Evolutionary conservation across 176 grass and related monocot genomes (phyloP).

Genomic region (Eragrostis nindensis): DNA sequence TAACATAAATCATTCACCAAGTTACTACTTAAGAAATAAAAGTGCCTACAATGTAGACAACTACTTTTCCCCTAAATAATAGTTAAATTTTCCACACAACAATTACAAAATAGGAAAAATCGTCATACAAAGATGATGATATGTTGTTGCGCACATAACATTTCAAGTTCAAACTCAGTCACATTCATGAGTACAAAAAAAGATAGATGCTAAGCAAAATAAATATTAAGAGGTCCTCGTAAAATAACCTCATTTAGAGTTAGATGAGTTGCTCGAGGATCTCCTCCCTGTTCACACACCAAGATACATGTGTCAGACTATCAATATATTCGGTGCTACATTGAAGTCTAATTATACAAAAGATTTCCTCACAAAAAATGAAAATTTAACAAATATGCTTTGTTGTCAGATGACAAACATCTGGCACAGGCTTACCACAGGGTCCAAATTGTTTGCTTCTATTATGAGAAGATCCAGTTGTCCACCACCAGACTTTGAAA

Average conservation of each 20-base stretch:
- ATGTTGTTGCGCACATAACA: too few relatives aligned
- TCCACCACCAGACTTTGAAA: slow-evolving; percentile 44
- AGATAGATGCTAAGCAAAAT: too few relatives aligned
- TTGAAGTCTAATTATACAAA: background rate
- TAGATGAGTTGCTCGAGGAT: slow-evolving; percentile 39
- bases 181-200: too few relatives aligned
- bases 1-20: background rate
- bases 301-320: background rate
- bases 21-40: too few relatives aligned
- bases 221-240: background rate
- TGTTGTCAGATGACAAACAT: background rate
- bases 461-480: slow-evolving; percentile 42
- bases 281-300: slow-evolving; percentile 32
- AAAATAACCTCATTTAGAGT: slow-evolving; percentile 40
- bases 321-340: background rate
- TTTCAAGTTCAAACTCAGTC: too few relatives aligned
- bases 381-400: background rate
- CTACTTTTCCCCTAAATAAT: too few relatives aligned
- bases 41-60: too few relatives aligned
- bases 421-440: slow-evolving; percentile 10
- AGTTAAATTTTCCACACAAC: too few relatives aligned
- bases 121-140: too few relatives aligned
- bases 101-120: too few relatives aligned
- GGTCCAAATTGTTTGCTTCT: slow-evolving; percentile 38
- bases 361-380: background rate